Percentiles rank a stretch among this genome's conserved stretches.
These are phyloP conservation scores for Coemansia sp. DNA, from an alignment of 192 early-diverging fungal species.

Conservation along the genomic window DNA sequence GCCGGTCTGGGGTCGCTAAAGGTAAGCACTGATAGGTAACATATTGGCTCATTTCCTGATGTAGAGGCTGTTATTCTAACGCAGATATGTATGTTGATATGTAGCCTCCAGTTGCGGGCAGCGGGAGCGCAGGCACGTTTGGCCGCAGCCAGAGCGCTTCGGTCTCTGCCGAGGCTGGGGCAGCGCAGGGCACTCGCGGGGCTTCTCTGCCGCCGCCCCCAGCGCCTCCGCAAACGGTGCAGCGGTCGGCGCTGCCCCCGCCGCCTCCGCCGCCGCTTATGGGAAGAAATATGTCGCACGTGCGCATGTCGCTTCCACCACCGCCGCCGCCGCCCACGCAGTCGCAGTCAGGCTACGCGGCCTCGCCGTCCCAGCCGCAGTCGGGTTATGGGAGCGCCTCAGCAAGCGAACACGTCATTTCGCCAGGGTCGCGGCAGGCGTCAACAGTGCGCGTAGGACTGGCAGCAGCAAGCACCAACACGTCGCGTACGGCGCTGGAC, in stretches of 20 bases:
- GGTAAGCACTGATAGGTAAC: constrained; percentile 8
- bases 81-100: background rate
- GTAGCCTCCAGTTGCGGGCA: constrained; percentile 18
- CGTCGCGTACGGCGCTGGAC: constrained; percentile 38
- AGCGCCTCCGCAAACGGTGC: constrained; percentile 8
- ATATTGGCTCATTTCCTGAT: no score
- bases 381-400: background rate
- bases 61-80: background rate
- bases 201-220: constrained; percentile 22
- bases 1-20: constrained; percentile 25
- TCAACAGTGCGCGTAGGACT: background rate
- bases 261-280: constrained; percentile 15
- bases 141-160: constrained; percentile 15
- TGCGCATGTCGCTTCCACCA: constrained; percentile 18
- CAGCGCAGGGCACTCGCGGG: constrained; percentile 3
- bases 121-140: constrained; percentile 1
- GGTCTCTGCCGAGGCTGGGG: background rate
- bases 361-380: background rate
- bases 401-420: background rate
- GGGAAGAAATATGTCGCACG: constrained; percentile 3
- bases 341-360: background rate
- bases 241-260: constrained; percentile 1
- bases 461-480: constrained; percentile 11
- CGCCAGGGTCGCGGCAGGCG: constrained; percentile 8
- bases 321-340: constrained; percentile 25